These are phyloP conservation scores for Claviceps fusiformis DNA, from an alignment of 2,329 filamentous ascomycete species.

Conservation along the genomic window DNA sequence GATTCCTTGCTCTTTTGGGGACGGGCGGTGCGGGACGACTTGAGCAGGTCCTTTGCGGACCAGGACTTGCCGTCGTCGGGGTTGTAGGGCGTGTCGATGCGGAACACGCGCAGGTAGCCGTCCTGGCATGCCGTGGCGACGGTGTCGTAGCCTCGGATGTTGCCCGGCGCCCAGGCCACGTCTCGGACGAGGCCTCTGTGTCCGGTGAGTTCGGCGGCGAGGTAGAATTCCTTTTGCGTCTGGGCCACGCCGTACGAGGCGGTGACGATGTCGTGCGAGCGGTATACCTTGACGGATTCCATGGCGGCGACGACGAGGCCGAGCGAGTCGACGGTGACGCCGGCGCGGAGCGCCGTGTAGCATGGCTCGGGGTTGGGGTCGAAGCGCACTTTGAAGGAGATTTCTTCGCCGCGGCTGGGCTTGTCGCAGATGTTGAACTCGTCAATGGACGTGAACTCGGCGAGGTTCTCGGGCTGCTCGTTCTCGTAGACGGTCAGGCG, in stretches of 20 bases:
- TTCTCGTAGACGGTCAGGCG: constrained; percentile 72
- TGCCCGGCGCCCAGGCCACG: constrained; percentile 84
- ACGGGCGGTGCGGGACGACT: constrained; percentile 3
- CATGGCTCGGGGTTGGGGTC: constrained; percentile 77
- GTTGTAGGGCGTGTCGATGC: constrained; percentile 48
- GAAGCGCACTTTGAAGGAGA: constrained; percentile 73
- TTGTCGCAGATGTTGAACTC: constrained; percentile 59
- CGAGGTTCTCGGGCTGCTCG: constrained; percentile 66
- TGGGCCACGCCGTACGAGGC: constrained; percentile 35
- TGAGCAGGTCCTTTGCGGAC: constrained; percentile 32
- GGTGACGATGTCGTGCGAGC: constrained; percentile 50
- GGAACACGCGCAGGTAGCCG: constrained; percentile 78
- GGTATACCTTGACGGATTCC: constrained; percentile 69
- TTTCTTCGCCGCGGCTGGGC: constrained; percentile 70
- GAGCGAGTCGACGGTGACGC: constrained; percentile 67
- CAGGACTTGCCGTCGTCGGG: constrained; percentile 35
- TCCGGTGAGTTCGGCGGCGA: constrained; percentile 60
- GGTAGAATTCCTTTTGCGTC: constrained; percentile 68
- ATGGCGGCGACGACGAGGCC: constrained; percentile 77
- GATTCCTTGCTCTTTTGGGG: not conserved
- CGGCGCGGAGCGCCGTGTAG: constrained; percentile 63
- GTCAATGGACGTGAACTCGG: constrained; percentile 63
- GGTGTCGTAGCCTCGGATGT: constrained; percentile 78
- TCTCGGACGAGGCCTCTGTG: constrained; percentile 72
- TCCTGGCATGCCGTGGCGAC: constrained; percentile 90